These are phyloP conservation scores for Amniculicola lignicola DNA, from an alignment of 495 filamentous ascomycete species.

Conservation along the genomic window DNA sequence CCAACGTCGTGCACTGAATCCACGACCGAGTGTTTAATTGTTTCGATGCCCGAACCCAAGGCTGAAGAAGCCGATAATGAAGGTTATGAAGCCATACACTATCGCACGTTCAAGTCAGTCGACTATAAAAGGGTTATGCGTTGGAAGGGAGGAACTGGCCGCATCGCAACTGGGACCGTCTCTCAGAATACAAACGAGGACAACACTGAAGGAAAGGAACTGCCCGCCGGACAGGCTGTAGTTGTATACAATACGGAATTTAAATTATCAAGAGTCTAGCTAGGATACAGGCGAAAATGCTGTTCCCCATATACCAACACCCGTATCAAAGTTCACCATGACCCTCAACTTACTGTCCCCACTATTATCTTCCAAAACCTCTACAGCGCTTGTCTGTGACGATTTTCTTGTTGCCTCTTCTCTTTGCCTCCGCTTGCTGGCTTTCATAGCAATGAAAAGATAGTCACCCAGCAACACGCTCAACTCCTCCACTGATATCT, in stretches of 20 bases:
- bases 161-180: not conserved
- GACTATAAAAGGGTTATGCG: not conserved
- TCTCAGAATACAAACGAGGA: not conserved
- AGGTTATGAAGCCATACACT: not conserved
- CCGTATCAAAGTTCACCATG: not conserved
- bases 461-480: not conserved
- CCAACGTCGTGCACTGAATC: no score
- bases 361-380: not conserved
- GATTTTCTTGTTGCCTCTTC: not conserved
- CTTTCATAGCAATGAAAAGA: no score
- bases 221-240: not conserved
- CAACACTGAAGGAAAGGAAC: not conserved
- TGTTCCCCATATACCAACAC: not conserved
- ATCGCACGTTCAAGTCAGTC: not conserved
- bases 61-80: not conserved
- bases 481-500: not conserved
- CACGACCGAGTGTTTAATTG: no score
- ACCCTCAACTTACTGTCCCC: not conserved
- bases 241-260: not conserved
- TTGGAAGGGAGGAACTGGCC: not conserved
- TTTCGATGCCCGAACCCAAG: not conserved
- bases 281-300: not conserved
- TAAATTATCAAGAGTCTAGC: not conserved
- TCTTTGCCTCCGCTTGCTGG: not conserved
- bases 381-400: not conserved